Conservation (phyloP, 192 early-diverging fungal genomes). For the Linnemannia zychae region DNA sequence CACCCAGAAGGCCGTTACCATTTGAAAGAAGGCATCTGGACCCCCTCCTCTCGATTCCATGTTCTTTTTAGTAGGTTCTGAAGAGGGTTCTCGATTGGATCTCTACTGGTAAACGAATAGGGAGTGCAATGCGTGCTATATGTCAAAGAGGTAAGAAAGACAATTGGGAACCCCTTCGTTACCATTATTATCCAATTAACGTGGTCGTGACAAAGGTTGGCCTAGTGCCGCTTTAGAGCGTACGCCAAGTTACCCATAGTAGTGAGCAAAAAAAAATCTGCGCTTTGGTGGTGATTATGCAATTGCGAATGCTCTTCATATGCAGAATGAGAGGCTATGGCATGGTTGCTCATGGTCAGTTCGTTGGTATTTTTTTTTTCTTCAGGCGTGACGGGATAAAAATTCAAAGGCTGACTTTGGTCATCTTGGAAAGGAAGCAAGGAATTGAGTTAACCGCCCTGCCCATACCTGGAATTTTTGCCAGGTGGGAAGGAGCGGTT, state of each 20-base stretch:
- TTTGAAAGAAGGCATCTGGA: too few species aligned
- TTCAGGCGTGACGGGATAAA: neutral
- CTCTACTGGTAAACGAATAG: too few species aligned
- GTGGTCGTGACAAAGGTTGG: neutral
- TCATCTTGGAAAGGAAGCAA: too few species aligned
- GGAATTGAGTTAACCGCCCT: neutral
- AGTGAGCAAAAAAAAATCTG: neutral
- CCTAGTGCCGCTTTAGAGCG: neutral
- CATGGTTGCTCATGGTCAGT: neutral
- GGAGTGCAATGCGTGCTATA: too few species aligned
- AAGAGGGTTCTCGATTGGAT: too few species aligned
- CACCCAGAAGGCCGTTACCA: neutral
- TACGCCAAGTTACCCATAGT: neutral
- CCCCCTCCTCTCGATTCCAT: too few species aligned
- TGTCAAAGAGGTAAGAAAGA: too few species aligned
- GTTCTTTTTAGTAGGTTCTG: too few species aligned
- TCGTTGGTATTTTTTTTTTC: neutral
- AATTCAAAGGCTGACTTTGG: neutral
- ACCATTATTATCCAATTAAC: too few species aligned
- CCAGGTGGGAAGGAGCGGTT: neutral
- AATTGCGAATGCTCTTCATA: neutral
- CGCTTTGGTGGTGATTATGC: constrained; percentile 12
- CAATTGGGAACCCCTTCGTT: too few species aligned
- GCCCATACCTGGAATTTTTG: neutral
- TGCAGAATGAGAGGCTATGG: neutral